A percentile compares a stretch with the other conserved stretches of the same genome.
Evolutionary conservation across 2,329 filamentous ascomycete species (phyloP).

Genomic region (Penicillium olsonii): DNA sequence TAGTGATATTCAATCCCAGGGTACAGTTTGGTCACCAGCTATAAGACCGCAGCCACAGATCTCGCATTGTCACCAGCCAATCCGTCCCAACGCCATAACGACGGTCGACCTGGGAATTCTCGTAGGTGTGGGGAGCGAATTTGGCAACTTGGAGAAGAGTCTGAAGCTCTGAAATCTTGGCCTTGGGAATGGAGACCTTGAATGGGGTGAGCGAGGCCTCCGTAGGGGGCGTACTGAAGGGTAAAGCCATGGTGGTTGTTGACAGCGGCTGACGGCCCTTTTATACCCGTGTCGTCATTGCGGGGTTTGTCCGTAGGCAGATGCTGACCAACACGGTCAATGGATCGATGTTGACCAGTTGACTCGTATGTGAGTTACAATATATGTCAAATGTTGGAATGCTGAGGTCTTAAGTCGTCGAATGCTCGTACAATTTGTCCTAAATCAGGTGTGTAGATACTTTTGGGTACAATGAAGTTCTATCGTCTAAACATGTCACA

Average conservation of each 20-base stretch:
- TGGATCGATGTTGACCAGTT: too few species aligned
- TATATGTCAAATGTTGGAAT: too few species aligned
- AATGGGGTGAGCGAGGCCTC: slow-evolving; percentile 45
- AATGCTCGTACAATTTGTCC: too few species aligned
- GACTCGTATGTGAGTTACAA: too few species aligned
- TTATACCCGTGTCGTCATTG: slow-evolving; percentile 1
- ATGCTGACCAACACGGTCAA: too few species aligned
- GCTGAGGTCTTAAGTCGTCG: too few species aligned
- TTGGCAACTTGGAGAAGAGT: slow-evolving; percentile 51
- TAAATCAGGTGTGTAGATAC: too few species aligned
- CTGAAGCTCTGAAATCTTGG: slow-evolving; percentile 49
- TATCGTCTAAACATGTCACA: not conserved
- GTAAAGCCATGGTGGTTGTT: slow-evolving; percentile 22
- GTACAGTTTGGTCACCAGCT: too few species aligned
- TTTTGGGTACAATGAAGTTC: too few species aligned
- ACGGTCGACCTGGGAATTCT: slow-evolving; percentile 48
- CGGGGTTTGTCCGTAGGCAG: slow-evolving; percentile 4
- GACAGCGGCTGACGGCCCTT: not conserved
- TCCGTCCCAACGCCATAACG: slow-evolving; percentile 50
- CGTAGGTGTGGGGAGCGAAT: slow-evolving; percentile 52
- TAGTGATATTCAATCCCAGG: not conserved
- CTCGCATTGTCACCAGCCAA: slow-evolving; percentile 48
- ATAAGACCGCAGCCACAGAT: slow-evolving; percentile 48
- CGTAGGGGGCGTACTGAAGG: slow-evolving; percentile 36
- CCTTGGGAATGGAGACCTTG: slow-evolving; percentile 45